These are phyloP conservation scores for Marasmius oreades DNA, from an alignment of 1,284 basidiomycete genomes.

Conservation along the genomic window DNA sequence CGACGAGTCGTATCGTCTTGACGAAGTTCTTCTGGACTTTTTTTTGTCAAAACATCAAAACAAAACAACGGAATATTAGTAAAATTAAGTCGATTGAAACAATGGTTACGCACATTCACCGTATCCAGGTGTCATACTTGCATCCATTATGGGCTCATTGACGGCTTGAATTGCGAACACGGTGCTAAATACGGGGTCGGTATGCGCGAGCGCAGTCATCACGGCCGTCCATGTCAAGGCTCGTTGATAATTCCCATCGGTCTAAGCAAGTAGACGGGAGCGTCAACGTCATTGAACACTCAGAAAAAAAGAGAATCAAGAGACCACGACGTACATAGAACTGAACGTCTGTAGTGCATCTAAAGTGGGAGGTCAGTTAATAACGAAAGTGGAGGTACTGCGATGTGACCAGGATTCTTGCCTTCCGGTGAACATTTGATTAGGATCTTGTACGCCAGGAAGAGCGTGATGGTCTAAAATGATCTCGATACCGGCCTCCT, in stretches of 20 bases:
- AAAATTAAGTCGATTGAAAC: no score
- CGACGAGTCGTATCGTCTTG: constrained; percentile 58
- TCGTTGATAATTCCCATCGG: constrained; percentile 65
- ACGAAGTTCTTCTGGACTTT: constrained; percentile 73
- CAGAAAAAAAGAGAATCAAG: background rate
- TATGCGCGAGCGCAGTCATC: constrained; percentile 67
- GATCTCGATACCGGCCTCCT: constrained; percentile 56
- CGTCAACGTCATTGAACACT: constrained; percentile 6
- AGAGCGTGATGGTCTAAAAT: constrained; percentile 77
- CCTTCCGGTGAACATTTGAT: constrained; percentile 66
- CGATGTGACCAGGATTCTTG: constrained; percentile 24
- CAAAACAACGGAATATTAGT: background rate
- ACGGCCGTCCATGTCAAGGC: constrained; percentile 76
- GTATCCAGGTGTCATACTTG: constrained; percentile 58
- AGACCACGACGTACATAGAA: constrained; percentile 58
- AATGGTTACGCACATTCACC: constrained; percentile 53
- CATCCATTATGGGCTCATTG: constrained; percentile 75
- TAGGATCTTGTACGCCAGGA: constrained; percentile 61
- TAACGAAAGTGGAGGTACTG: background rate
- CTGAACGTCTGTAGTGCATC: constrained; percentile 65
- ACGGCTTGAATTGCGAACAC: constrained; percentile 74
- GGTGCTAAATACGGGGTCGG: constrained; percentile 60
- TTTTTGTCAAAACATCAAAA: background rate
- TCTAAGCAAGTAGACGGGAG: constrained; percentile 34
- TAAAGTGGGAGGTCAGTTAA: constrained; percentile 4